Percentiles rank a stretch among this genome's conserved stretches.
These are phyloP conservation scores for Chaetomium fimeti DNA, from an alignment of 495 filamentous ascomycete genomes.

Conservation along the genomic window DNA sequence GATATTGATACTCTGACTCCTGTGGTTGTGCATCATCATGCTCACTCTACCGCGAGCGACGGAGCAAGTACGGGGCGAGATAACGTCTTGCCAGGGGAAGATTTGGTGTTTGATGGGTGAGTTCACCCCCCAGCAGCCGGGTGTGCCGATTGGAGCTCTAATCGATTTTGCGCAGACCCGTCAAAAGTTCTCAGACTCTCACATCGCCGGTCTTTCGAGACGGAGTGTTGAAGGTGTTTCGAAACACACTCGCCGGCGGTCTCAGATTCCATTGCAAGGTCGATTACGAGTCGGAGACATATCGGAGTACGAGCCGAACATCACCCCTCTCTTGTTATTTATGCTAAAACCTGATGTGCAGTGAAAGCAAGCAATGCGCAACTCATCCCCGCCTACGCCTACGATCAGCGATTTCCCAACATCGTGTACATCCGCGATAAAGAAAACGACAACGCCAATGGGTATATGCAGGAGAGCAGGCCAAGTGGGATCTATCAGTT, in stretches of 20 bases:
- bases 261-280: slow-evolving; percentile 37
- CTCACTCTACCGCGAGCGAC: background rate
- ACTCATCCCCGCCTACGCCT: slow-evolving; percentile 39
- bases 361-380: slow-evolving; percentile 39
- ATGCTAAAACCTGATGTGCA: slow-evolving; percentile 5
- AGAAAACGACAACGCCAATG: slow-evolving; percentile 29
- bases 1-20: slow-evolving; percentile 34
- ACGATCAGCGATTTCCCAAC: slow-evolving; percentile 35
- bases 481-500: slow-evolving; percentile 39
- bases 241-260: slow-evolving; percentile 34
- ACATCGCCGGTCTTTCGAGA: slow-evolving; percentile 30
- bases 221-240: slow-evolving; percentile 37
- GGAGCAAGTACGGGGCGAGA: slow-evolving; percentile 29
- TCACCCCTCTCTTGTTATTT: background rate
- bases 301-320: slow-evolving; percentile 31
- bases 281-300: slow-evolving; percentile 36
- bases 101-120: slow-evolving; percentile 37
- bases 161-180: slow-evolving; percentile 20
- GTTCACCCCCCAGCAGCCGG: background rate
- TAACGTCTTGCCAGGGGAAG: slow-evolving; percentile 39
- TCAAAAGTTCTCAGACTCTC: slow-evolving; percentile 33
- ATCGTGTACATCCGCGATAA: slow-evolving; percentile 38
- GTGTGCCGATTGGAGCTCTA: background rate
- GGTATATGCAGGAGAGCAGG: slow-evolving; percentile 24
- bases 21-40: slow-evolving; percentile 29